These are phyloP conservation scores for Verbascum thapsus DNA, from an alignment of 257 asterid species.

Conservation along the genomic window DNA sequence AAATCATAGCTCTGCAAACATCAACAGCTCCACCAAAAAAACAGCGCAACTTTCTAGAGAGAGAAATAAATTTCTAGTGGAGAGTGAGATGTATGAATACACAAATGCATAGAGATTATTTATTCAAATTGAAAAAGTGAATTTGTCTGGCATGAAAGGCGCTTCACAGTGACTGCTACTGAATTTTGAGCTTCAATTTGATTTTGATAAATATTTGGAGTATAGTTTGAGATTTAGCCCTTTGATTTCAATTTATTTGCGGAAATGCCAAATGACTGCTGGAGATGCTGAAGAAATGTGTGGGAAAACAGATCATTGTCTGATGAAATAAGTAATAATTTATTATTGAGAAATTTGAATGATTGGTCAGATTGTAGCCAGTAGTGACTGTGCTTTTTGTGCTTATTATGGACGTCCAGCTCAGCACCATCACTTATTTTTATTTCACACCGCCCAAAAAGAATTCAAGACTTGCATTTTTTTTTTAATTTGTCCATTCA, in stretches of 20 bases:
- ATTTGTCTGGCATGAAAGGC: slow-evolving; percentile 21
- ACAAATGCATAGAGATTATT: neutral
- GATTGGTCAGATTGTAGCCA: slow-evolving; percentile 12
- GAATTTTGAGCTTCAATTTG: slow-evolving; percentile 38
- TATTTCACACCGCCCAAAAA: too few species aligned
- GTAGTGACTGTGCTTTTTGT: slow-evolving; percentile 30
- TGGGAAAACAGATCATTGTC: slow-evolving; percentile 21
- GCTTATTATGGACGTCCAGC: slow-evolving; percentile 35
- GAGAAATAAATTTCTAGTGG: slow-evolving; percentile 7
- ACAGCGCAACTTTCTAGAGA: slow-evolving; percentile 19
- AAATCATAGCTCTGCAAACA: slow-evolving; percentile 22
- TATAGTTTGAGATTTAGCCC: slow-evolving; percentile 21
- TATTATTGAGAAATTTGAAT: too few species aligned
- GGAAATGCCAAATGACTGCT: slow-evolving; percentile 32
- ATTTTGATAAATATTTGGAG: slow-evolving; percentile 35
- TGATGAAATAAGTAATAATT: slow-evolving; percentile 30
- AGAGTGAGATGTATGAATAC: neutral
- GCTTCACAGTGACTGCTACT: slow-evolving; percentile 25
- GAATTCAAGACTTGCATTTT: too few species aligned
- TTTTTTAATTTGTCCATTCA: too few species aligned
- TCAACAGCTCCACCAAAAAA: slow-evolving; percentile 11
- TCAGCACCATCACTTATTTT: slow-evolving; percentile 2
- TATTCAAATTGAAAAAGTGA: slow-evolving; percentile 30
- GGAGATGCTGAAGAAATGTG: slow-evolving; percentile 14
- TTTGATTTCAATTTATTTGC: slow-evolving; percentile 32